Evolutionary conservation across 129 eudicot species (phyloP).

Genomic region (Silybum marianum): DNA sequence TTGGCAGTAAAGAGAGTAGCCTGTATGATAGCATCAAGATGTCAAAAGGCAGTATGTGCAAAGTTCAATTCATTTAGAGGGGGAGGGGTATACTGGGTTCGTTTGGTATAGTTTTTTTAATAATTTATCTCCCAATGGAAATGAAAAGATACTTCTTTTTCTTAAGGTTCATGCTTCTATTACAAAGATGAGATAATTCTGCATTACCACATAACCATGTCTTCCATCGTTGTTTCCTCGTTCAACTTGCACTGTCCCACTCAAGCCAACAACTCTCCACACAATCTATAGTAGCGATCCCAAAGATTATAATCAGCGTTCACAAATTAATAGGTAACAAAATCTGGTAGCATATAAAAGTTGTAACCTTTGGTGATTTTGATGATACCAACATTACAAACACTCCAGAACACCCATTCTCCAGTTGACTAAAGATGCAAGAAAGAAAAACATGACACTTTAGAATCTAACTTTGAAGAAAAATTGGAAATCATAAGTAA

Average conservation of each 20-base stretch:
- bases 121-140: not conserved
- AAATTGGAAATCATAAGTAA: not conserved
- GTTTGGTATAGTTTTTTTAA: not conserved
- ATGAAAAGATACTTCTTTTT: not conserved
- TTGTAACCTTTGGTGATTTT: slow-evolving; percentile 39
- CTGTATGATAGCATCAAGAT: slow-evolving; percentile 43
- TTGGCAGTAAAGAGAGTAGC: slow-evolving; percentile 49
- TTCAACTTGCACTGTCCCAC: slow-evolving; percentile 92
- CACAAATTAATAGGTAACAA: not conserved
- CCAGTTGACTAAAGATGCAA: slow-evolving; percentile 34
- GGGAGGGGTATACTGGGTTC: not conserved
- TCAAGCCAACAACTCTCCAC: slow-evolving; percentile 90
- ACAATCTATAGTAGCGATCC: slow-evolving; percentile 44
- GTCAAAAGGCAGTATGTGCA: slow-evolving; percentile 7
- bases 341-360: not conserved
- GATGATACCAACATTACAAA: slow-evolving; percentile 46
- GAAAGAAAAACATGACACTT: slow-evolving; percentile 8
- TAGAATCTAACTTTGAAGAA: not conserved
- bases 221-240: slow-evolving; percentile 72
- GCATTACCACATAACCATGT: slow-evolving; percentile 81
- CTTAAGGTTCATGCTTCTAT: not conserved
- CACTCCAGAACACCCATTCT: slow-evolving; percentile 49
- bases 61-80: not conserved
- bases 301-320: not conserved
- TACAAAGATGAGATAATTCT: slow-evolving; percentile 9